Percentiles rank a stretch among this genome's conserved stretches.
phyloP scores from a whole-genome alignment of 2,329 filamentous ascomycete genomes.

The Proliferodiscus dingleyae region DNA sequence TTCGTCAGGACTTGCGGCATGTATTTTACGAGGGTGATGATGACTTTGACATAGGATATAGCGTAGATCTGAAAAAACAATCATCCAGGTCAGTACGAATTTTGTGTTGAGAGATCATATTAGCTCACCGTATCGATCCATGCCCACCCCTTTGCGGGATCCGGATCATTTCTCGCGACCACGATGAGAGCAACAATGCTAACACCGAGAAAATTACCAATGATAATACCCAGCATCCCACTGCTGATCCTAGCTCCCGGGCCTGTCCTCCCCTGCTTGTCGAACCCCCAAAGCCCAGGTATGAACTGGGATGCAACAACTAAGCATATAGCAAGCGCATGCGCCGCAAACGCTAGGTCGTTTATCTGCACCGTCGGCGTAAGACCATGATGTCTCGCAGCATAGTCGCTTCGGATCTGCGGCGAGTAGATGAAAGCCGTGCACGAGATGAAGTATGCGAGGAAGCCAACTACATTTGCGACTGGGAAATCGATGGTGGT shows the following conservation, averaged over 20 bases:
- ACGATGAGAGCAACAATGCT: slow-evolving; percentile 45
- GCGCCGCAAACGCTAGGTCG: slow-evolving; percentile 81
- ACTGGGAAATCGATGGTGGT: slow-evolving; percentile 85
- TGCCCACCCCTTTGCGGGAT: slow-evolving; percentile 48
- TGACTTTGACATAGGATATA: slow-evolving; percentile 81
- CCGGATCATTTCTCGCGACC: slow-evolving; percentile 31
- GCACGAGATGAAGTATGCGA: slow-evolving; percentile 72
- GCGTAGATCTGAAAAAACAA: slow-evolving; percentile 44
- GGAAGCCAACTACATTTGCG: slow-evolving; percentile 67
- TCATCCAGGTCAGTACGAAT: slow-evolving; percentile 1
- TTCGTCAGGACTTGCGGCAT: slow-evolving; percentile 81
- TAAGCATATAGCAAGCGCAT: slow-evolving; percentile 68
- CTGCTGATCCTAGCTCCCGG: slow-evolving; percentile 52
- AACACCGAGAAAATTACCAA: slow-evolving; percentile 59
- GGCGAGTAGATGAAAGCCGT: slow-evolving; percentile 70
- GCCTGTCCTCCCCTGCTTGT: slow-evolving; percentile 43
- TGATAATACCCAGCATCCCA: slow-evolving; percentile 63
- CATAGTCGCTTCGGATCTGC: slow-evolving; percentile 76
- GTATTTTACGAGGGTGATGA: slow-evolving; percentile 89
- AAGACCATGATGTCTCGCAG: slow-evolving; percentile 67
- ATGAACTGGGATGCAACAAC: slow-evolving; percentile 76
- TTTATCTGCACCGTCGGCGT: slow-evolving; percentile 84
- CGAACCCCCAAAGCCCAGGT: slow-evolving; percentile 70
- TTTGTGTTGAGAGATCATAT: background rate
- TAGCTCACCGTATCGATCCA: slow-evolving; percentile 52